Evolutionary conservation across 495 filamentous ascomycete genomes (phyloP), one percentile per base, ranked within the genome.

Genomic region (Annulohypoxylon moriforme): DNA sequence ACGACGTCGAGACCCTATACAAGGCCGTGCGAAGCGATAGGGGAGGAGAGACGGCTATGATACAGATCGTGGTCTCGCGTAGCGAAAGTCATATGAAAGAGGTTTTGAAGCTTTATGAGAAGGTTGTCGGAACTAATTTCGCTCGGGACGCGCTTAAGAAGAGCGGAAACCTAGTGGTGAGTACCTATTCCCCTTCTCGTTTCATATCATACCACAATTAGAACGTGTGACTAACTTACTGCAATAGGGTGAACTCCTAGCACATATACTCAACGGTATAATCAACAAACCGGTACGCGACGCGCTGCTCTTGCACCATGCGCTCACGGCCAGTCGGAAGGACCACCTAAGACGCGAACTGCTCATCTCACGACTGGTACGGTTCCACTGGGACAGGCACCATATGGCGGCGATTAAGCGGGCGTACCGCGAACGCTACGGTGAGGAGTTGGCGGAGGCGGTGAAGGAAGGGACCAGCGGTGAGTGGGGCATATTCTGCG

Each of bases 221-320:
- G 27, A 14, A 64, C 24, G 64, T 29, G 36, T 64, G 52, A 53
- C 63, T 73, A 67, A 56, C 31, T 13, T 20, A 69, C 34, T 36
- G 57, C 33, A 63, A 49, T 73, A 98, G 96, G 96, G 96, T 50
- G 96, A 99, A 81, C 89, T 96, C 18, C 89, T 99, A 22, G 93
- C 95, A 11, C 96, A 99, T 81, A 92, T 98, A 68, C 92, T 99
- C 76, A 97, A 97, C 81, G 96, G 96, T 75, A 90, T 95, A 42
- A 94, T 98, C 81, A 98, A 99, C 81, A 91, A 92, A 50, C 94
- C 96, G 34, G 91, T 97, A 69, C 94, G 96, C 58, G 96, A 99
- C 78, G 93, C 95, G 4, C 87, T 98, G 38, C 90, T 99, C n/a
- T 85, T 99, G 31, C 90, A 97, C 79, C 96, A 99, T 81, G 94